These are phyloP conservation scores for Populus tomentosa DNA, from an alignment of 441 rosid species.

Conservation along the genomic window DNA sequence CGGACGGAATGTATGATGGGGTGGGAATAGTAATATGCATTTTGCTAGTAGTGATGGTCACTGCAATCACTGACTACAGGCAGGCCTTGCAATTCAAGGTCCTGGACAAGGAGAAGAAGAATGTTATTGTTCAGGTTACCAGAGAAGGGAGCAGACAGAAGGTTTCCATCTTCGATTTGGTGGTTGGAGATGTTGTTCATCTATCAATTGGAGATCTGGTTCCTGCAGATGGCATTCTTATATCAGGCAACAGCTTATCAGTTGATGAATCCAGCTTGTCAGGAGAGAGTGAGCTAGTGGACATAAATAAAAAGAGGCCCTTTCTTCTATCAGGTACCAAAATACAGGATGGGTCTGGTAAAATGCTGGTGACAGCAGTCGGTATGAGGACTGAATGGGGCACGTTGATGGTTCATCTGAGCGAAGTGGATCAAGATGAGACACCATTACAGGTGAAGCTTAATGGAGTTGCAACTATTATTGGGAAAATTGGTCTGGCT, in stretches of 20 bases:
- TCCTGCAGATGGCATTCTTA: conserved; percentile 49
- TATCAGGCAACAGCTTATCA: conserved; percentile 38
- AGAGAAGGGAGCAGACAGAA: conserved; percentile 33
- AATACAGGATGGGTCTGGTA: conserved; percentile 45
- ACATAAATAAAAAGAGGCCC: conserved; percentile 26
- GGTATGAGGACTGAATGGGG: conserved; percentile 55
- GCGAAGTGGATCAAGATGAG: conserved; percentile 33
- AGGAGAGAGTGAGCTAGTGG: conserved; percentile 43
- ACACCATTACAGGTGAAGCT: conserved; percentile 50
- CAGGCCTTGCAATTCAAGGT: conserved; percentile 39
- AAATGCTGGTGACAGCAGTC: conserved; percentile 46
- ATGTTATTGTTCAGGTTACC: conserved; percentile 36
- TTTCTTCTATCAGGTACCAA: conserved; percentile 45
- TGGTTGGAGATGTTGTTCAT: conserved; percentile 47
- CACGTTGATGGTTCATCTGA: conserved; percentile 40
- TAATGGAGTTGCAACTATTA: conserved; percentile 41
- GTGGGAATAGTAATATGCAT: conserved; percentile 45
- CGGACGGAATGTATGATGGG: conserved; percentile 55
- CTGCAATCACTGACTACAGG: conserved; percentile 40
- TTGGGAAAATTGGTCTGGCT: conserved; percentile 41
- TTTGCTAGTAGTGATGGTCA: conserved; percentile 35
- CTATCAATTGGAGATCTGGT: conserved; percentile 48
- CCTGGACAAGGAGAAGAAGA: conserved; percentile 36
- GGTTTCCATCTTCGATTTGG: conserved; percentile 41
- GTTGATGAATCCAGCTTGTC: conserved; percentile 52